Evolutionary conservation across 2,329 filamentous ascomycete species (phyloP).

Genomic region (Talaromyces sp.): DNA sequence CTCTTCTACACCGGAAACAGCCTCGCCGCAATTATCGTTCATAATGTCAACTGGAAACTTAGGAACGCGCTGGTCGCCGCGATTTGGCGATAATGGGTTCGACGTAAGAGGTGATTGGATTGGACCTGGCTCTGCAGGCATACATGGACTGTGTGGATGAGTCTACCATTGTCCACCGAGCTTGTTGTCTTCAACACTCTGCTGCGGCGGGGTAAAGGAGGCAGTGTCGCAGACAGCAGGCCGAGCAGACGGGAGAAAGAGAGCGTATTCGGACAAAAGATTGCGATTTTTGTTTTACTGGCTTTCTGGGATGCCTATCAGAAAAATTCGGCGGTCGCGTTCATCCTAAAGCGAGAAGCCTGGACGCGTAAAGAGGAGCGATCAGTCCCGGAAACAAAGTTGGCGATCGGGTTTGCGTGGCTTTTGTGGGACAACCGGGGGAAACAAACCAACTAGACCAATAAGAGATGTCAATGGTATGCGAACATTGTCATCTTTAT

Average conservation of each 20-base stretch:
- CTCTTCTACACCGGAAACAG: constrained; percentile 15
- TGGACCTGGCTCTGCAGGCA: constrained; percentile 22
- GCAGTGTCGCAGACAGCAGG: neutral
- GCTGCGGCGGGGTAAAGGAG: neutral
- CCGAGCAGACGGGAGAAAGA: neutral
- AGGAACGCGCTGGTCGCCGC: constrained; percentile 3
- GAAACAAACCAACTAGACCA: neutral
- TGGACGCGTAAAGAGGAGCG: neutral
- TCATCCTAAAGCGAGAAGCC: neutral
- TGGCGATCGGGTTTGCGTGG: neutral
- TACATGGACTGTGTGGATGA: constrained; percentile 19
- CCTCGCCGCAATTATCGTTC: constrained; percentile 16
- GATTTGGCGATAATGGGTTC: constrained; percentile 2
- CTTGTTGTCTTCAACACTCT: neutral
- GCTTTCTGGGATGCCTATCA: neutral
- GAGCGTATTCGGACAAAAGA: neutral
- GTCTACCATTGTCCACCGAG: constrained; percentile 28
- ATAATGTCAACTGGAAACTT: constrained; percentile 16
- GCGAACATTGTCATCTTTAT: neutral
- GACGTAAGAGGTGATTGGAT: constrained; percentile 10
- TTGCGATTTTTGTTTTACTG: neutral
- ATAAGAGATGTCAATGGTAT: neutral
- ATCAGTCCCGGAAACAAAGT: neutral
- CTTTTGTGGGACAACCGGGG: neutral
- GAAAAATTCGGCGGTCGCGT: neutral